Evolutionary conservation across 2,329 filamentous ascomycete genomes (phyloP).

Genomic region (Monosporascus cannonballus): DNA sequence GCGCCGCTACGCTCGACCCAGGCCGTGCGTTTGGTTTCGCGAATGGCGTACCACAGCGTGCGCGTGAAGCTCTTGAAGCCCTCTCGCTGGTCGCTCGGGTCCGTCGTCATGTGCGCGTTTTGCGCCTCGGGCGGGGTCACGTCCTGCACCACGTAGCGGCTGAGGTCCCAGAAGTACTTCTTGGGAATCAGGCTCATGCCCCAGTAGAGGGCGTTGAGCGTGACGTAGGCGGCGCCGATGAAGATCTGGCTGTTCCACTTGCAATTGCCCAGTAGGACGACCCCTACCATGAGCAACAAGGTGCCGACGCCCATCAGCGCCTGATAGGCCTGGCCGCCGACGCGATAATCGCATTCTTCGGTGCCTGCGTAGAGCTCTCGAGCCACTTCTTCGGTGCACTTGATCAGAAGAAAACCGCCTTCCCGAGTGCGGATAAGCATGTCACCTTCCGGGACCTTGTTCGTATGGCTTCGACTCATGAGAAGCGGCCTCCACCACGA

Average conservation of each 20-base stretch:
- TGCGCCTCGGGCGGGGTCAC: conserved; percentile 34
- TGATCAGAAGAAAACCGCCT: conserved; percentile 52
- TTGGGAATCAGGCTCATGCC: conserved; percentile 43
- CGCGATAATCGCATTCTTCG: conserved; percentile 52
- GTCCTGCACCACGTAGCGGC: conserved; percentile 39
- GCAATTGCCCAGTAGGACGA: conserved; percentile 57
- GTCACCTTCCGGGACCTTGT: conserved; percentile 47
- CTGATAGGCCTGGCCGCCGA: conserved; percentile 41
- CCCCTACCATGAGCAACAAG: conserved; percentile 53
- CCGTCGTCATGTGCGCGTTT: conserved; percentile 27
- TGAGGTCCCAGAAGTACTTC: conserved; percentile 50
- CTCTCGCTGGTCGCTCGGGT: conserved; percentile 29
- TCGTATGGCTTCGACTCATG: conserved; percentile 41
- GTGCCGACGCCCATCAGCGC: conserved; percentile 52
- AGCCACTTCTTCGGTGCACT: conserved; percentile 53
- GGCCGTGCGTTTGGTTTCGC: conserved; percentile 43
- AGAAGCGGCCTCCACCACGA: conserved; percentile 52
- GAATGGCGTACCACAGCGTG: conserved; percentile 54
- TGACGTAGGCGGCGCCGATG: conserved; percentile 51
- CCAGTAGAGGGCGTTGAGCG: conserved; percentile 57
- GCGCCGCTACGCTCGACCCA: conserved; percentile 49
- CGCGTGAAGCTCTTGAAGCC: conserved; percentile 44
- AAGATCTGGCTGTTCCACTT: conserved; percentile 55
- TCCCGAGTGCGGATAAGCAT: conserved; percentile 56
- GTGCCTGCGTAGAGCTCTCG: conserved; percentile 58